Base-by-base conservation (phyloP, 768 basidiomycete genomes). In the Pulveroboletus sp. region DNA sequence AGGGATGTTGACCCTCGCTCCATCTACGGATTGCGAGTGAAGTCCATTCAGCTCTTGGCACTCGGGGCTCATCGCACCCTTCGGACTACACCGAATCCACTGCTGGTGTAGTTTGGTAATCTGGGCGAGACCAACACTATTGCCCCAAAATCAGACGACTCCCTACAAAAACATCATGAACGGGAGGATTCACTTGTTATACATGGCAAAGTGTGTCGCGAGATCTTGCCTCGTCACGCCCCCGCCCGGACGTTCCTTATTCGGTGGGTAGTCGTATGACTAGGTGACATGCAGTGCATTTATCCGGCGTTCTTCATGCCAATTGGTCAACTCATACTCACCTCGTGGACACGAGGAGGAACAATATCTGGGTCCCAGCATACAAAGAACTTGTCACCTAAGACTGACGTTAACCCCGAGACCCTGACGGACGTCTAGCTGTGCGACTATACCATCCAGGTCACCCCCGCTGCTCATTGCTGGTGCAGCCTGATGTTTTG, bases 391-490 rank as follows among this genome's bases (percentile, higher is more conserved):
- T 81, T 76, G 54, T 86, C 84, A 8, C 83, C 82, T 78, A 17
- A 24, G 35, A 28, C 8, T 24, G 30, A 43, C n/a, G n/a, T 51
- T 14, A 18, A 14, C 18, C n/a, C 31, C 17, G 2, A 24, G 24
- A 27, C 13, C 6, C 18, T 6, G 17, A 39, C 26, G 8, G 8
- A 35, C 1, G 17, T 15, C 4, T 17, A 37, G n/a, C 26, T 8
- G 15, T 4, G 11, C 10, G 13, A 15, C 45, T 59, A 53, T 46
- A 78, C 75, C 78, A 62, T 83, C 82, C 15, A 83, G 69, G 59
- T 84, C 82, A 15, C 83, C 83, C 8, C 84, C 84, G 42, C 82
- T 83, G 39, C 79, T 82, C 82, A 86, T 84, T 0, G 82, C 77
- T 6, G 83, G 82, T 8, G 83, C 82, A 13, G 84, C 73, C 43